A percentile compares a stretch with the other conserved stretches of the same genome.
phyloP scores from a whole-genome alignment of 192 early-diverging fungal species.

The Linderina pennispora region DNA sequence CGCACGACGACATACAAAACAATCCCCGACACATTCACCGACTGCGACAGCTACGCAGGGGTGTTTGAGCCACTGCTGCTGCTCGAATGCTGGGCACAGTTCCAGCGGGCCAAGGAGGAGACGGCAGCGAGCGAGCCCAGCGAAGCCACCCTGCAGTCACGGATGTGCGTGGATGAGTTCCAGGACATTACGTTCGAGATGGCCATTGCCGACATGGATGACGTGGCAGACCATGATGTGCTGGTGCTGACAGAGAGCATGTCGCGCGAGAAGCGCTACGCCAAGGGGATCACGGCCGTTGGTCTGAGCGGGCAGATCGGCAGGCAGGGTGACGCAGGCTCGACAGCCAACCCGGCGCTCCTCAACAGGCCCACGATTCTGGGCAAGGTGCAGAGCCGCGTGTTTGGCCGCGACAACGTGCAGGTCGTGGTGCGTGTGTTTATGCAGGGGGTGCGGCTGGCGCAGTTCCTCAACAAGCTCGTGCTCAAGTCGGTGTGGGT shows the following conservation, averaged over 20 bases:
- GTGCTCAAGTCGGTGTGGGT: conserved; percentile 35
- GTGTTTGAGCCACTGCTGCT: conserved; percentile 78
- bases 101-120: conserved; percentile 67
- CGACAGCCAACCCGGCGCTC: conserved; percentile 3
- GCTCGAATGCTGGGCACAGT: conserved; percentile 81
- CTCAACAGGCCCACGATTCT: conserved; percentile 24
- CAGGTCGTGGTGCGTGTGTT: conserved; percentile 28
- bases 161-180: conserved; percentile 67
- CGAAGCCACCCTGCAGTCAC: conserved; percentile 41
- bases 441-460: conserved; percentile 12
- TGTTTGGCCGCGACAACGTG: conserved; percentile 9
- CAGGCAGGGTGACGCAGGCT: neutral
- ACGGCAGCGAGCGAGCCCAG: conserved; percentile 18
- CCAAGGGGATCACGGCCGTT: conserved; percentile 5
- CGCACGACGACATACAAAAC: conserved; percentile 8
- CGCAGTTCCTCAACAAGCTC: conserved; percentile 15
- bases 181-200: conserved; percentile 59
- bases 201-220: conserved; percentile 30
- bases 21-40: conserved; percentile 58
- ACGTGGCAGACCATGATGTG: conserved; percentile 55
- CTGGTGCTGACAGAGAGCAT: conserved; percentile 49
- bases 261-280: conserved; percentile 17
- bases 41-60: conserved; percentile 51
- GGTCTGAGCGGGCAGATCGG: no score
- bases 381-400: conserved; percentile 31